Evolutionary conservation across 768 basidiomycete genomes (phyloP).

Genomic region (Leucocoprinus sp.): DNA sequence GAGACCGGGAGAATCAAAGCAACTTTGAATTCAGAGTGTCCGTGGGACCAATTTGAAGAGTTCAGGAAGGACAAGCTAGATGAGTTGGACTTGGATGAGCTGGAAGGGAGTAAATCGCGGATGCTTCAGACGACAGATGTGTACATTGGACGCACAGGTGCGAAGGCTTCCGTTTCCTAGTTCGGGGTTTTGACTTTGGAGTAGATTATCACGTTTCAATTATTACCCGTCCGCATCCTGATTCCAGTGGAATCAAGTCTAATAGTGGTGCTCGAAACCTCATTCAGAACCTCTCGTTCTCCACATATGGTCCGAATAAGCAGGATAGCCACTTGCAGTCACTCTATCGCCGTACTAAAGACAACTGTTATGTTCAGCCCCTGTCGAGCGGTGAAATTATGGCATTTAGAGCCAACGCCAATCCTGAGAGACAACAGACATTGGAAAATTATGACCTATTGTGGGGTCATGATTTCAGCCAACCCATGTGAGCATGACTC

Average conservation of each 20-base stretch:
- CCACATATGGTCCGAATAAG: constrained; percentile 89
- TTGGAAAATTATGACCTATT: constrained; percentile 30
- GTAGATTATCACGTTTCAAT: constrained; percentile 88
- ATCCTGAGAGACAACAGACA: constrained; percentile 11
- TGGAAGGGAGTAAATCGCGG: constrained; percentile 35
- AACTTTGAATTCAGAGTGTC: constrained; percentile 68
- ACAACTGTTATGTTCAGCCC: constrained; percentile 75
- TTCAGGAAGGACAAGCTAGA: constrained; percentile 30
- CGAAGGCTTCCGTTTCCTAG: constrained; percentile 11
- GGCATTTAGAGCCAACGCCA: constrained; percentile 49
- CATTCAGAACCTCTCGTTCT: constrained; percentile 81
- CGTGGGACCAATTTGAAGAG: constrained; percentile 63
- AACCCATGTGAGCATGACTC: constrained; percentile 53
- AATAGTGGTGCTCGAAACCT: constrained; percentile 15
- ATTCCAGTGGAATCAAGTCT: constrained; percentile 13
- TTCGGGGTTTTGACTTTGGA: neutral
- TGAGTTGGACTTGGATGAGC: constrained; percentile 36
- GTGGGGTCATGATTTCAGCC: constrained; percentile 54
- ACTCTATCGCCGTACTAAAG: constrained; percentile 67
- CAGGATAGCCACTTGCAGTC: constrained; percentile 69
- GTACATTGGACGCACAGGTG: constrained; percentile 45
- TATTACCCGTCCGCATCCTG: constrained; percentile 41
- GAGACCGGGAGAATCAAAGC: constrained; percentile 77
- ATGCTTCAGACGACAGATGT: constrained; percentile 34
- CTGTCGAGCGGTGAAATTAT: constrained; percentile 73